phyloP scores from a whole-genome alignment of 805 yeast genomes.

The Kodamaea restingae region DNA sequence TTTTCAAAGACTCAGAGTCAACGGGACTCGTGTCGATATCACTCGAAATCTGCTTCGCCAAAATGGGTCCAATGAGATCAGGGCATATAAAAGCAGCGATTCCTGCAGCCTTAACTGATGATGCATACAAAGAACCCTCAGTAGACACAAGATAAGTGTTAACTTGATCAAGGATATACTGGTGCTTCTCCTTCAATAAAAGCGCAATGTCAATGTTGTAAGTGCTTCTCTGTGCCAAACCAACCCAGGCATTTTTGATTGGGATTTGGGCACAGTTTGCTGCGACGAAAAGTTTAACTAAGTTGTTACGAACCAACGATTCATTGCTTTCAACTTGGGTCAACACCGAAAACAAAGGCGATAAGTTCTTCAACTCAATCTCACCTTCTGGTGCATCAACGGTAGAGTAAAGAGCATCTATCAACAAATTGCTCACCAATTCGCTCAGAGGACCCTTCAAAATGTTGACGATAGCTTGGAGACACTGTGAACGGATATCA shows the following conservation, averaged over 20 bases:
- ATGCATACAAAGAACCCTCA: conserved; percentile 37
- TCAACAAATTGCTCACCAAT: conserved; percentile 41
- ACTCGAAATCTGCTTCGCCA: conserved; percentile 39
- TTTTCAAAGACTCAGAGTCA: conserved; percentile 48
- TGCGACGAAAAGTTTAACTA: conserved; percentile 22
- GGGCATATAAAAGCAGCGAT: conserved; percentile 59
- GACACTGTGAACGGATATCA: conserved; percentile 31
- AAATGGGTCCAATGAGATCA: conserved; percentile 46
- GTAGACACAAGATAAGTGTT: conserved; percentile 15
- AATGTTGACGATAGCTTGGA: conserved; percentile 28
- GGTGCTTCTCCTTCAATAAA: conserved; percentile 36
- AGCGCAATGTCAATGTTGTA: conserved; percentile 56
- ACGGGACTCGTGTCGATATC: conserved; percentile 41
- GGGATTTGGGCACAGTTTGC: conserved; percentile 26
- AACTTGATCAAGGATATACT: conserved; percentile 18
- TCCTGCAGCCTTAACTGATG: conserved; percentile 37
- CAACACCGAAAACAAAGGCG: conserved; percentile 24
- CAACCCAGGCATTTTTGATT: conserved; percentile 69
- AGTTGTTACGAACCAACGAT: conserved; percentile 15
- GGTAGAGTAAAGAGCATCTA: conserved; percentile 37
- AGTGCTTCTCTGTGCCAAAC: conserved; percentile 54
- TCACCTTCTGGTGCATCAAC: conserved; percentile 14
- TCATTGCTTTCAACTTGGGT: conserved; percentile 19
- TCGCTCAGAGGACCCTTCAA: conserved; percentile 12
- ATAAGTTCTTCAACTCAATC: conserved; percentile 14